Evolutionary conservation across 2,329 filamentous ascomycete species (phyloP).

Genomic region (Phialemoniopsis sp.): DNA sequence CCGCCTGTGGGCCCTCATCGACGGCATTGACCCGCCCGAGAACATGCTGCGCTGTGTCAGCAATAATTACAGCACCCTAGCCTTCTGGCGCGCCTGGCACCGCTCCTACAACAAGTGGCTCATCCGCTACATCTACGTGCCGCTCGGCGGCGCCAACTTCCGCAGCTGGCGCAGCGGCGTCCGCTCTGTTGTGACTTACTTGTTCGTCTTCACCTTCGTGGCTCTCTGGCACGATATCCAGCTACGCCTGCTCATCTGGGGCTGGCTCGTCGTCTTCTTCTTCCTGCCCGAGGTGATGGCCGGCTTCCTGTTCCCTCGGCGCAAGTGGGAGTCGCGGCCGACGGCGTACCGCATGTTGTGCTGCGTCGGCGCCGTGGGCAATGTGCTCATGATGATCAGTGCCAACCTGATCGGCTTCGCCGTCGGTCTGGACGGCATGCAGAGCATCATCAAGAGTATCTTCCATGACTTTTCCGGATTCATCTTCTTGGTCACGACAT

Average conservation of each 20-base stretch:
- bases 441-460: constrained; percentile 71
- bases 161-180: constrained; percentile 38
- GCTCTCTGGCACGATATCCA: constrained; percentile 98
- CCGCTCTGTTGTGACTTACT: constrained; percentile 67
- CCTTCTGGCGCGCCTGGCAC: constrained; percentile 97
- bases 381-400: constrained; percentile 91
- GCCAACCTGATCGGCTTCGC: constrained; percentile 96
- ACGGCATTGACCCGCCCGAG: constrained; percentile 91
- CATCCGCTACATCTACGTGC: constrained; percentile 89
- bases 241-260: constrained; percentile 86
- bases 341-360: constrained; percentile 76
- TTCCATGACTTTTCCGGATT: constrained; percentile 70
- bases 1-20: constrained; percentile 88
- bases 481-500: constrained; percentile 69
- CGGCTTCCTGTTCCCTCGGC: constrained; percentile 65
- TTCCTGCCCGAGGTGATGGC: constrained; percentile 84
- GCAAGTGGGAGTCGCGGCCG: constrained; percentile 65
- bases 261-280: constrained; percentile 93
- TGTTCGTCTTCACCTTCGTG: constrained; percentile 91
- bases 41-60: constrained; percentile 98
- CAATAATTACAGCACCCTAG: constrained; percentile 85
- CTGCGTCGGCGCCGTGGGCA: constrained; percentile 74
- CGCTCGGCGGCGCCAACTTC: constrained; percentile 69
- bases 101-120: constrained; percentile 93
- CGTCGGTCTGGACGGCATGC: constrained; percentile 81